These are phyloP conservation scores for Eutypella sp. DNA, from an alignment of 2,329 filamentous ascomycete species.

Conservation along the genomic window DNA sequence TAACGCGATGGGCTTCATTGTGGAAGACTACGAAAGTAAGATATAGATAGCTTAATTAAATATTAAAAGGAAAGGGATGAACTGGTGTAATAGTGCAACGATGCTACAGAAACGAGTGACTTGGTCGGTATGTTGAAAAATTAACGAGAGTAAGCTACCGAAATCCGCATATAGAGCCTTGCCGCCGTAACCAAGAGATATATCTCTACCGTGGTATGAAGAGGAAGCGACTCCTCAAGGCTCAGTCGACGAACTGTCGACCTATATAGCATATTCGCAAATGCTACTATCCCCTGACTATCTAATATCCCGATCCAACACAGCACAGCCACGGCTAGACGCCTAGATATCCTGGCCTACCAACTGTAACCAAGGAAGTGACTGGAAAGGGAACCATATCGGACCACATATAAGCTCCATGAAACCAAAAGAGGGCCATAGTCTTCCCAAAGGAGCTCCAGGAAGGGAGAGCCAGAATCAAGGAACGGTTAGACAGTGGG, in stretches of 20 bases:
- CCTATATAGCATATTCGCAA: too few relatives aligned
- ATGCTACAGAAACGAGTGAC: neutral
- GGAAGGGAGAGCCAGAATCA: too few relatives aligned
- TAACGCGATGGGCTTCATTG: conserved; percentile 14
- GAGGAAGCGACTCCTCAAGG: neutral
- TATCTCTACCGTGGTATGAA: neutral
- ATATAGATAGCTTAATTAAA: neutral
- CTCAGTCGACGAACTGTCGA: too few relatives aligned
- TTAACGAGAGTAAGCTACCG: neutral
- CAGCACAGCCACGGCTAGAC: neutral
- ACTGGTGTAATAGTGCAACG: neutral
- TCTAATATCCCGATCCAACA: neutral
- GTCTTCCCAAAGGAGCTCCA: neutral
- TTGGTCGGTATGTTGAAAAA: neutral
- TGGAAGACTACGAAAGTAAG: conserved; percentile 2
- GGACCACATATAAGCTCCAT: neutral
- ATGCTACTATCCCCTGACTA: neutral
- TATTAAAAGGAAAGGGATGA: too few relatives aligned
- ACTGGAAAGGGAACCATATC: neutral
- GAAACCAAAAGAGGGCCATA: neutral
- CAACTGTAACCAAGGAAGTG: neutral
- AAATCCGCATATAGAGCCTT: neutral
- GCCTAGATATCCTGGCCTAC: neutral
- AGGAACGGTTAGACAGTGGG: neutral
- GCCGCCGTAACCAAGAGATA: neutral